phyloP scores from a whole-genome alignment of 139 green algal species.

The Auxenochlorella pyrenoidosa region DNA sequence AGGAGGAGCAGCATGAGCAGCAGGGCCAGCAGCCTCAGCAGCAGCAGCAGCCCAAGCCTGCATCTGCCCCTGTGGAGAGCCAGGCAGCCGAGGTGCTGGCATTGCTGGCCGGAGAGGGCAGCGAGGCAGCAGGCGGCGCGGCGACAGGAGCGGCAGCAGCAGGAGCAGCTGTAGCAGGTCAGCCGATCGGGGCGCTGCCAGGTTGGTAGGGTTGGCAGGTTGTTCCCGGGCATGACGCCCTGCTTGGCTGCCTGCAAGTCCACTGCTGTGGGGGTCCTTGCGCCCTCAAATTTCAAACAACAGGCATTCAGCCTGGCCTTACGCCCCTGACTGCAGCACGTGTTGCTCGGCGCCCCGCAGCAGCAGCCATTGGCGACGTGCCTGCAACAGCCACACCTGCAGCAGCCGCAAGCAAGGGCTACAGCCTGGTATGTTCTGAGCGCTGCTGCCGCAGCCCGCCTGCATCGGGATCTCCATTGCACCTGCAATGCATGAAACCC shows the following conservation, averaged over 20 bases:
- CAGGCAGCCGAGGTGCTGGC: constrained; percentile 13
- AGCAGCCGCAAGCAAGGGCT: background rate
- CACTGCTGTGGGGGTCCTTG: too few species aligned
- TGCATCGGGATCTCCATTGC: too few species aligned
- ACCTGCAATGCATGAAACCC: too few species aligned
- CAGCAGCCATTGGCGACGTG: background rate
- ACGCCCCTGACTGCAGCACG: background rate
- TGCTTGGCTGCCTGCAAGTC: too few species aligned
- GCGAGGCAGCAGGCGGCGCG: background rate
- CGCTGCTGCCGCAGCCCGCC: background rate
- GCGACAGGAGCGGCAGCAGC: background rate
- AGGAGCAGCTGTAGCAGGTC: background rate
- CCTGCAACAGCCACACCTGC: background rate
- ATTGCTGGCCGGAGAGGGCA: background rate
- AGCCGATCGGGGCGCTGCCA: background rate
- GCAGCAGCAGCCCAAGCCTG: background rate
- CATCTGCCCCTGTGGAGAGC: background rate
- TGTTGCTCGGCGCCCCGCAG: background rate
- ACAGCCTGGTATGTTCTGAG: background rate
- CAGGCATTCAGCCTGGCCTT: too few species aligned
- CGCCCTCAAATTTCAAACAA: too few species aligned
- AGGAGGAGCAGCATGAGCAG: background rate
- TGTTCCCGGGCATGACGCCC: too few species aligned
- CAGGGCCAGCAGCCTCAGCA: background rate
- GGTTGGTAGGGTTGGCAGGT: background rate